Evolutionary conservation across 2,329 filamentous ascomycete genomes (phyloP).

Genomic region (Trichoderma endophyticum): DNA sequence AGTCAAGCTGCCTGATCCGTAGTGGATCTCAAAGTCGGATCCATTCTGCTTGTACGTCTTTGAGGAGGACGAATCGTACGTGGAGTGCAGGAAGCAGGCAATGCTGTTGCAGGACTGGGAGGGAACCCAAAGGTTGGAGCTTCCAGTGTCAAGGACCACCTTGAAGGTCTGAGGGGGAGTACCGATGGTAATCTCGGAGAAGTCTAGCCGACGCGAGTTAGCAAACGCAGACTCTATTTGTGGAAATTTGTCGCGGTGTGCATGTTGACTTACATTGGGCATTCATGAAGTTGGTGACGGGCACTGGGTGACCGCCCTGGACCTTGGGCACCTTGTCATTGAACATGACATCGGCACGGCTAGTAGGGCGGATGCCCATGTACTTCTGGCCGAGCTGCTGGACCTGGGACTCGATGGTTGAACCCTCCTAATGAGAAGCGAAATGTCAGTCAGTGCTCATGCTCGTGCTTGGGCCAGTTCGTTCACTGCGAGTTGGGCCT

Average conservation of each 20-base stretch:
- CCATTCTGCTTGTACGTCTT: slow-evolving; percentile 94
- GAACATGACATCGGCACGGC: slow-evolving; percentile 74
- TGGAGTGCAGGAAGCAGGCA: slow-evolving; percentile 94
- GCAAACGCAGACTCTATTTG: background rate
- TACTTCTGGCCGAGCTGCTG: slow-evolving; percentile 92
- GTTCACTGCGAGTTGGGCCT: background rate
- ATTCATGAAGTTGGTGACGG: slow-evolving; percentile 96
- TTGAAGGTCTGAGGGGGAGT: slow-evolving; percentile 94
- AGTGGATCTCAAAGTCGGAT: slow-evolving; percentile 85
- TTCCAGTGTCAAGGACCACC: slow-evolving; percentile 96
- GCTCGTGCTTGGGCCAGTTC: slow-evolving; percentile 18
- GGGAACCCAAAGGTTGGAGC: slow-evolving; percentile 98
- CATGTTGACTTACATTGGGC: slow-evolving; percentile 75
- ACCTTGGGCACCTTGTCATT: slow-evolving; percentile 65
- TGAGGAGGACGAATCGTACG: slow-evolving; percentile 89
- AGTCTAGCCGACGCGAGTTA: slow-evolving; percentile 57
- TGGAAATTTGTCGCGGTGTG: background rate
- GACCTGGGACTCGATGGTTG: slow-evolving; percentile 77
- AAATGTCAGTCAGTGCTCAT: background rate
- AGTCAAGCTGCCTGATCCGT: slow-evolving; percentile 90
- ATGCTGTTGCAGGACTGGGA: slow-evolving; percentile 88
- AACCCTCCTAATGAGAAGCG: slow-evolving; percentile 56
- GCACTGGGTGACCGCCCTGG: slow-evolving; percentile 72
- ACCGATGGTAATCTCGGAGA: slow-evolving; percentile 92
- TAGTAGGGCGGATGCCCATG: slow-evolving; percentile 71